Base-by-base conservation (phyloP, 805 yeast genomes). In the Candida ipomoeae region DNA sequence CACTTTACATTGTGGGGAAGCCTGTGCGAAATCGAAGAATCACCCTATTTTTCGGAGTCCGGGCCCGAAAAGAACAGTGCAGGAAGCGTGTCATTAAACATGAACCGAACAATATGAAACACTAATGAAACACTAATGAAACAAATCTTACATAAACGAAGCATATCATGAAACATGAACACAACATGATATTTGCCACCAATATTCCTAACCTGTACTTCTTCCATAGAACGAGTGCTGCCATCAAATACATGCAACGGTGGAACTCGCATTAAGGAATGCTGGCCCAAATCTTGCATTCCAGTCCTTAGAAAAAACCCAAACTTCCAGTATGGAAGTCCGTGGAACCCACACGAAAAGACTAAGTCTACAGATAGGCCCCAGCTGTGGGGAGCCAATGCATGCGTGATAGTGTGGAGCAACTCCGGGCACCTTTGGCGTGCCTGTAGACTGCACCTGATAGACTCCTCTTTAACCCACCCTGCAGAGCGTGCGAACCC, bases 381-480 rank as follows among this genome's bases (percentile, higher is more conserved):
- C 15, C 31, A 2, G 29, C 15, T 23, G 43, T 26, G 43, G 43
- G 43, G 43, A 15, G 33, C 18, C 17, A 11, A 32, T 23, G 43
- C 43, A 15, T 40, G 20, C 34, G 31, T 20, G 34, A 26, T 15
- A 26, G n/a, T 40, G 34, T 40, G 33, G 34, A 23, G 42, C 34
- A 26, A 15, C 43, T 31, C 42, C 18, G 32, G 15, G 42, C 43
- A 40, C 23, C 32, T 21, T n/a, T 39, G 31, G 29, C 41, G 41
- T 39, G 32, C 43, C 43, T 40, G 43, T 40, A 40, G 33, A 29
- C 34, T 26, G 43, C 43, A 40, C 43, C 43, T 29, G 33, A 23
- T 40, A 39, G 23, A 17, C 42, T 21, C 42, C 32, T 21, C 31
- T 14, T 40, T 29, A 26, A 13, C 34, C 43, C 40, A 26, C 20